Conservation (phyloP, 257 asterid genomes). For the Asclepias syriaca region DNA sequence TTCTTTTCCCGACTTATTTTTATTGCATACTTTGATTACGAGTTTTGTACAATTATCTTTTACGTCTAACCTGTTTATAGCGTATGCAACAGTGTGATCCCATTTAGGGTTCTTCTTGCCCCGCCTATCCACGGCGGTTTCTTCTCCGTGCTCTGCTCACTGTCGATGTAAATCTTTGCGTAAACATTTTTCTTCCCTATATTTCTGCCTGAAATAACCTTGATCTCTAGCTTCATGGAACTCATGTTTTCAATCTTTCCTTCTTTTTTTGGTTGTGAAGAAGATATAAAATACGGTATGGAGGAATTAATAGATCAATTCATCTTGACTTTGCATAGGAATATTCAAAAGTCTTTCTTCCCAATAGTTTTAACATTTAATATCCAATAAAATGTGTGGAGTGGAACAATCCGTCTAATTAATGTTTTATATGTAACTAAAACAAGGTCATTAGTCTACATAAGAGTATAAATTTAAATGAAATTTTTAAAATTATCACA, state of each 20-base stretch:
- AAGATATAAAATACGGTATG: too few species aligned
- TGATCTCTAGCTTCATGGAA: constrained; percentile 2
- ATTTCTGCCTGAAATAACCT: background rate
- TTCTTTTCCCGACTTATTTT: background rate
- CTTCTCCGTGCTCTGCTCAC: background rate
- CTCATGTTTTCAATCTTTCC: background rate
- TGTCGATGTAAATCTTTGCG: background rate
- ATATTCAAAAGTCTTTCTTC: too few species aligned
- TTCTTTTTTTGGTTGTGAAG: too few species aligned
- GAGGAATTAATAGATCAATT: too few species aligned
- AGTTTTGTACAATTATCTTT: constrained; percentile 1
- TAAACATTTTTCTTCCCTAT: background rate
- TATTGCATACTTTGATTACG: background rate
- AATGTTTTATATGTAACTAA: too few species aligned
- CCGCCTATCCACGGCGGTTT: background rate
- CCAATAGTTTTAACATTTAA: too few species aligned
- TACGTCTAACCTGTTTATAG: background rate
- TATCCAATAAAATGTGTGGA: too few species aligned
- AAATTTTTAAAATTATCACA: too few species aligned
- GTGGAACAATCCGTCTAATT: too few species aligned
- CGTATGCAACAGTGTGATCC: background rate
- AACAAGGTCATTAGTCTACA: too few species aligned
- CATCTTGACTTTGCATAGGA: too few species aligned
- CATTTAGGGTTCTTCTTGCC: constrained; percentile 2
- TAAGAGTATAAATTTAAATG: too few species aligned